Evolutionary conservation across 1,284 basidiomycete species (phyloP).

Genomic region (Porodaedalea pini): DNA sequence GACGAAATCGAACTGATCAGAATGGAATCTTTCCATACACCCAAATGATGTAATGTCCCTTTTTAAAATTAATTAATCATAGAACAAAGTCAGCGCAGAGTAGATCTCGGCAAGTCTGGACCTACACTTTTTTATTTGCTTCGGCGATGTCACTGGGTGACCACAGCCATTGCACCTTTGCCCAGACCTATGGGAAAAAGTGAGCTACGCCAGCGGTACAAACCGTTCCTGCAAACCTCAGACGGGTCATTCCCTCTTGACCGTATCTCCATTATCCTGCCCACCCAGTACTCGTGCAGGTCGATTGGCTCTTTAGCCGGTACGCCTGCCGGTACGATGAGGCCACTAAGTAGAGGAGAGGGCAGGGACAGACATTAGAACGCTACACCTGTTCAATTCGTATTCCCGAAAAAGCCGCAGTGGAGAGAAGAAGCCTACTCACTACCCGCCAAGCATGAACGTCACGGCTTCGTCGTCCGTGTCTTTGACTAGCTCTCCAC

Average conservation of each 20-base stretch:
- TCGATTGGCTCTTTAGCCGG: background rate
- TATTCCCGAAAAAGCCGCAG: no score
- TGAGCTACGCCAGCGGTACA: no score
- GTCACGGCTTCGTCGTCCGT: background rate
- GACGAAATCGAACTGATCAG: slow-evolving; percentile 16
- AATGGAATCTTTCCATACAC: slow-evolving; percentile 13
- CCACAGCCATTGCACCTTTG: slow-evolving; percentile 17
- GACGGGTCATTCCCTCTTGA: slow-evolving; percentile 6
- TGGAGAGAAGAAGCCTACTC: background rate
- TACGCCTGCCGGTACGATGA: slow-evolving; percentile 11
- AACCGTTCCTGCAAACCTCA: slow-evolving; percentile 2
- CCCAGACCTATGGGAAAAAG: slow-evolving; percentile 14
- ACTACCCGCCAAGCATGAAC: background rate
- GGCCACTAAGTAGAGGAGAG: background rate
- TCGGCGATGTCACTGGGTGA: slow-evolving; percentile 8
- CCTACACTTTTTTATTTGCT: background rate
- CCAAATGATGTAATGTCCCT: slow-evolving; percentile 7
- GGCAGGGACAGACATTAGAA: no score
- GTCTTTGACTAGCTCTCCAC: background rate
- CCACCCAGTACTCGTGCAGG: slow-evolving; percentile 15
- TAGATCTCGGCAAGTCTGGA: background rate
- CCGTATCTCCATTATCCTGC: slow-evolving; percentile 16
- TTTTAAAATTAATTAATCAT: background rate
- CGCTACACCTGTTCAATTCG: no score
- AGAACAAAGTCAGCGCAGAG: background rate